Evolutionary conservation across 2,329 filamentous ascomycete genomes (phyloP), one percentile per base, ranked within the genome.

Genomic region (Alternaria longipes): DNA sequence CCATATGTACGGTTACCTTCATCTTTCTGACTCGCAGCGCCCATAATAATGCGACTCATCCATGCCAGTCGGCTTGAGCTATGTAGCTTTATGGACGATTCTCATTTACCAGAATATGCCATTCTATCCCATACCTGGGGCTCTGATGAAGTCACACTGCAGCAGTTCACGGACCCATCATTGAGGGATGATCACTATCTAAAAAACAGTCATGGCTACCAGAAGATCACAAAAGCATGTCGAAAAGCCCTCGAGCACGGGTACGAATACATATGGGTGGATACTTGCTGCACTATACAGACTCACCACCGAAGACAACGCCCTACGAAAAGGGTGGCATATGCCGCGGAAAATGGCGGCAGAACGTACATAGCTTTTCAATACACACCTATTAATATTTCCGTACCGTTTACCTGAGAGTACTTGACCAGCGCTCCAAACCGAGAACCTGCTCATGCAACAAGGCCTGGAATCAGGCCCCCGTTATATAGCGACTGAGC

Each of bases 111-210:
- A 4, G 44, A 40, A 1, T 70, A 69, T 52, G 69, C 66, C n/a
- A 70, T 71, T 16, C 60, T 71, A 1, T 63, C 60, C 7, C 66
- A 71, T 46, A 70, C 62, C 2, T 70, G 66, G 66, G 55, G 56
- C 30, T 18, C 22, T 1, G 30, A 46, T 1, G 67, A 71, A 59
- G 46, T 69, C 30, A 64, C 49, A 8, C 52, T 68, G n/a, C 47
- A 67, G 41, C 42, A 68, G 8, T 67, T 63, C 46, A 38, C 50
- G 5, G 14, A 63, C 14, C 5, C 11, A 8, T 51, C 40, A 42
- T 28, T 24, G 18, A 4, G 4, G 5, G 16, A 30, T 12, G 7
- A 56, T 44, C 32, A 8, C 26, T 5, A 20, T 18, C 12, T 38
- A 2, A 26, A 14, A 30, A 14, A 4, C 1, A 36, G 34, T 16